These are phyloP conservation scores for Hypoxylon sp. DNA, from an alignment of 2,329 filamentous ascomycete genomes.

Conservation along the genomic window DNA sequence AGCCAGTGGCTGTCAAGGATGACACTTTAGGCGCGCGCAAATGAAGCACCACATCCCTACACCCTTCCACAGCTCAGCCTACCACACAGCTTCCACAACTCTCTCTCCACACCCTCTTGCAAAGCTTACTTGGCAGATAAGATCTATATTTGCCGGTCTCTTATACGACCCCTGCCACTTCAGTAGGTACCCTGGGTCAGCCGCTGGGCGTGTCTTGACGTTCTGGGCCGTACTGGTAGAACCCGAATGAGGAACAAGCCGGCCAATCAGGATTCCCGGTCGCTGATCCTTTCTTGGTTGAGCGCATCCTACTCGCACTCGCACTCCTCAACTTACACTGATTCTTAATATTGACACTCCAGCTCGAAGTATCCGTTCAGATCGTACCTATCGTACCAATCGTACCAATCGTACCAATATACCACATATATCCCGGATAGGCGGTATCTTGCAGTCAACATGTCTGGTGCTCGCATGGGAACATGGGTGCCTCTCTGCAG, in stretches of 20 bases:
- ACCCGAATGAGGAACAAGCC: conserved; percentile 40
- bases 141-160: conserved; percentile 44
- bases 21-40: conserved; percentile 47
- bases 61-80: conserved; percentile 35
- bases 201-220: conserved; percentile 23
- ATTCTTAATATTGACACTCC: conserved; percentile 25
- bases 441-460: conserved; percentile 20
- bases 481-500: conserved; percentile 27
- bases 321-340: conserved; percentile 11
- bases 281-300: conserved; percentile 33
- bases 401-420: conserved; percentile 17
- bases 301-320: conserved; percentile 34
- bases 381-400: conserved; percentile 10
- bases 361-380: background rate
- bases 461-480: conserved; percentile 24
- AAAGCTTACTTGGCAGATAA: conserved; percentile 26
- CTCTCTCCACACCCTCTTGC: background rate
- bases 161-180: conserved; percentile 27
- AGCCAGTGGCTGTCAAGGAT: conserved; percentile 23
- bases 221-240: conserved; percentile 26
- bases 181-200: conserved; percentile 23
- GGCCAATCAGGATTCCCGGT: conserved; percentile 44
- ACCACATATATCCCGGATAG: conserved; percentile 6
- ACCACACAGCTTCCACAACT: conserved; percentile 6
- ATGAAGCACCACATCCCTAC: conserved; percentile 36